Conservation (phyloP, 2,329 filamentous ascomycete species). For the Sarocladium brachiariae region DNA sequence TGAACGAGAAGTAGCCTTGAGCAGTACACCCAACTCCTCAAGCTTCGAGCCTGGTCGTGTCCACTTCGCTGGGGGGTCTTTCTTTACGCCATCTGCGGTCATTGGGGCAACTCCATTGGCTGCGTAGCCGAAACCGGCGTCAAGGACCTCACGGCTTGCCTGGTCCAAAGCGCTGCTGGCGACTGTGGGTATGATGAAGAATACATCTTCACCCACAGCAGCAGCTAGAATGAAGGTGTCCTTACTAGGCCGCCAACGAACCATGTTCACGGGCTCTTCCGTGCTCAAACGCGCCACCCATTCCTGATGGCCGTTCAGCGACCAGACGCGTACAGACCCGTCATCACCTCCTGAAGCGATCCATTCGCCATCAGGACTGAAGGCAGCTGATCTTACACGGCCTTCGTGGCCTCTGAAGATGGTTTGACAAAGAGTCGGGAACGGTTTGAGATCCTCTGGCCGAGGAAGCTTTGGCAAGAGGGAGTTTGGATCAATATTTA, state of each 20-base stretch:
- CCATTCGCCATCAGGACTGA: conserved; percentile 81
- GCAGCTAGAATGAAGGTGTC: conserved; percentile 78
- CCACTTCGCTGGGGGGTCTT: conserved; percentile 77
- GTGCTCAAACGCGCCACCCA: conserved; percentile 76
- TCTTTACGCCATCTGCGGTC: conserved; percentile 51
- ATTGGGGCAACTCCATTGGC: conserved; percentile 54
- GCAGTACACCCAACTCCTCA: conserved; percentile 69
- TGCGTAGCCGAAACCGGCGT: conserved; percentile 92
- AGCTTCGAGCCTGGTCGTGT: conserved; percentile 67
- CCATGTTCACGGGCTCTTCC: conserved; percentile 74
- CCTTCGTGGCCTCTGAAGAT: conserved; percentile 85
- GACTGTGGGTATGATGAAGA: conserved; percentile 71
- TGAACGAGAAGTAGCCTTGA: conserved; percentile 73
- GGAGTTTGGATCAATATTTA: conserved; percentile 94
- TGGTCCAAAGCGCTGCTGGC: conserved; percentile 68
- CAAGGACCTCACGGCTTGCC: conserved; percentile 67
- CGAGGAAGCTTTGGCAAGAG: conserved; percentile 88
- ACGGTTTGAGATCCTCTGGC: conserved; percentile 88
- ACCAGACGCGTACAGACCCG: conserved; percentile 86
- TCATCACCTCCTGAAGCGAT: conserved; percentile 92
- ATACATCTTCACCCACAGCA: conserved; percentile 77
- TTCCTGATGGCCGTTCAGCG: conserved; percentile 80
- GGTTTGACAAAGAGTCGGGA: conserved; percentile 83
- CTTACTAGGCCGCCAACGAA: conserved; percentile 82
- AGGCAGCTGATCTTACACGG: conserved; percentile 73